Base-by-base conservation (phyloP, 2,329 filamentous ascomycete species). In the Grosmannia clavigera region DNA sequence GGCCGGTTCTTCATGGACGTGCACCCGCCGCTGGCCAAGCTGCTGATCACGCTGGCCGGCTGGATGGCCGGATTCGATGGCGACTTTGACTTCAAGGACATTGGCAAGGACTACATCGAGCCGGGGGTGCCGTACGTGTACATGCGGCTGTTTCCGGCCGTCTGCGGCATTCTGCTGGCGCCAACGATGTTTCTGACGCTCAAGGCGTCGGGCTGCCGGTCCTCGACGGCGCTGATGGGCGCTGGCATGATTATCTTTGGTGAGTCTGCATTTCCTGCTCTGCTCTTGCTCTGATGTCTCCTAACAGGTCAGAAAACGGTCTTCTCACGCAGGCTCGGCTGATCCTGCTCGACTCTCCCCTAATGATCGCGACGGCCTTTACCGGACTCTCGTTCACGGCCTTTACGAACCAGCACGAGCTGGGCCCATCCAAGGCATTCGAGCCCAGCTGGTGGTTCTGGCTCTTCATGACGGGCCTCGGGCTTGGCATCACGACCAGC, bases 1-100 rank as follows among this genome's bases (percentile, higher is more conserved):
- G 94, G 94, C 70, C 87, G 82, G 72, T 99, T 99, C 82, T 99
- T 99, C 75, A 99, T 99, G 94, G 94, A 99, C 72, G 94, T 99
- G n/a, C 94, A 99, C 72, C 94, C 94, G 38, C 94, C 94, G 54
- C 81, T 99, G 62, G 94, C 94, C 66, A 99, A 99, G 79, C 84
- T 99, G 71, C 85, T 99, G 66, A 92, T 99, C 69, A 95, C 94
- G 58, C 83, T 99, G 62, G 91, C 92, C 64, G 94, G 92, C 67
- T 99, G 88, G 86, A 75, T 96, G 64, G 94, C 92, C 68, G 94
- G 94, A 59, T 99, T 97, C 73, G 83, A 96, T 70, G 94, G 94
- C 65, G 81, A 90, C 64, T 99, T 99, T 72, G 94, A 97, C 73
- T 99, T 99, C 80, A 99, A 97, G 79, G 92, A 99, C 67, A 99